A percentile compares a stretch with the other conserved stretches of the same genome.
Evolutionary conservation across 2,329 filamentous ascomycete genomes (phyloP).

Genomic region (Graphilbum sp.): DNA sequence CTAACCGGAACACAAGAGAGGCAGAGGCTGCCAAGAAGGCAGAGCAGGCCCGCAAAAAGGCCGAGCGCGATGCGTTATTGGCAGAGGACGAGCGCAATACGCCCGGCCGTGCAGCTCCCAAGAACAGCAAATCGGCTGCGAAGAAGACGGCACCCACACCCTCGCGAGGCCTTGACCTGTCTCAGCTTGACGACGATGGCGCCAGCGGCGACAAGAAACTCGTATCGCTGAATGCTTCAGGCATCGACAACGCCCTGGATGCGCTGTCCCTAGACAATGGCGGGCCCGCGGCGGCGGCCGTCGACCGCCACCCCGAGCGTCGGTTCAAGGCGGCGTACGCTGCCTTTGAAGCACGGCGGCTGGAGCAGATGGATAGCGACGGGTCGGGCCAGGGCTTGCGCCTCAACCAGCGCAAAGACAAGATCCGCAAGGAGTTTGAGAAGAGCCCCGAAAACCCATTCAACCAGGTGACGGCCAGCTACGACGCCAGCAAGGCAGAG

Average conservation of each 20-base stretch:
- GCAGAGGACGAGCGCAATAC: slow-evolving; percentile 64
- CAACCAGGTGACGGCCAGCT: slow-evolving; percentile 63
- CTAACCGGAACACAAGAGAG: slow-evolving; percentile 37
- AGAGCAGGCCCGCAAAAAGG: slow-evolving; percentile 74
- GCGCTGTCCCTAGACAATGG: slow-evolving; percentile 48
- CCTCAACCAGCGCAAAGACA: slow-evolving; percentile 68
- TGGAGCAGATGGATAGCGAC: slow-evolving; percentile 76
- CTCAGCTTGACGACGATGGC: slow-evolving; percentile 46
- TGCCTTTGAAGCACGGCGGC: slow-evolving; percentile 62
- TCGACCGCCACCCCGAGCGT: slow-evolving; percentile 80
- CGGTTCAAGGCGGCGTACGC: slow-evolving; percentile 75
- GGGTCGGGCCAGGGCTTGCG: slow-evolving; percentile 56
- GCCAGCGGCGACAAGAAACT: slow-evolving; percentile 20
- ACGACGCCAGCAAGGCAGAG: slow-evolving; percentile 69
- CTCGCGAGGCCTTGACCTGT: slow-evolving; percentile 55
- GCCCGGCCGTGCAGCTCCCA: slow-evolving; percentile 40
- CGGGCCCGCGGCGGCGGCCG: slow-evolving; percentile 19
- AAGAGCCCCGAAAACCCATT: slow-evolving; percentile 91
- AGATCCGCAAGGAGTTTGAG: slow-evolving; percentile 83
- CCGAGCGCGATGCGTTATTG: slow-evolving; percentile 70
- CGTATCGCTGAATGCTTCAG: slow-evolving; percentile 57
- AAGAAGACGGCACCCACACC: slow-evolving; percentile 36
- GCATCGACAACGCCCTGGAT: slow-evolving; percentile 88
- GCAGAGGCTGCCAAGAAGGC: slow-evolving; percentile 71
- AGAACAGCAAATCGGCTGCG: slow-evolving; percentile 50